A percentile compares a stretch with the other conserved stretches of the same genome.
Evolutionary conservation across 345 rosid genomes (phyloP).

Genomic region (Acer negundo): DNA sequence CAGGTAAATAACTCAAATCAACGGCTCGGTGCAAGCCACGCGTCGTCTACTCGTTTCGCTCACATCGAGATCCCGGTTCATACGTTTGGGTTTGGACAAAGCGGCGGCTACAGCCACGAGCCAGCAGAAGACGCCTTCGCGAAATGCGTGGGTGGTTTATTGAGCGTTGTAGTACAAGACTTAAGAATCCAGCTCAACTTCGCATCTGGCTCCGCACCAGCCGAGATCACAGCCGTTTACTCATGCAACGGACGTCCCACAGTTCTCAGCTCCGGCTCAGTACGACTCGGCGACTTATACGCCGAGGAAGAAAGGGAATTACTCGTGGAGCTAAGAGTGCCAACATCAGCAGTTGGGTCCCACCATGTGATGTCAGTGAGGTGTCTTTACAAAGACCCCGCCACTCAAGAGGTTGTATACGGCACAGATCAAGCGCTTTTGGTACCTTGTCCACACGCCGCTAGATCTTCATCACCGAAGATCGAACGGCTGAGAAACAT

Average conservation of each 20-base stretch:
- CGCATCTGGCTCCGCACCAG: conserved; percentile 59
- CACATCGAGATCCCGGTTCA: conserved; percentile 74
- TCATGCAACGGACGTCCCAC: conserved; percentile 50
- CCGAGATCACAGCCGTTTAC: conserved; percentile 77
- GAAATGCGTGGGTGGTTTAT: conserved; percentile 55
- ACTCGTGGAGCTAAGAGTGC: conserved; percentile 66
- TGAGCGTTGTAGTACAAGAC: conserved; percentile 74
- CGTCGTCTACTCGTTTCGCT: conserved; percentile 66
- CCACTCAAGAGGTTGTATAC: conserved; percentile 52
- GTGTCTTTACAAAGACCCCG: conserved; percentile 66
- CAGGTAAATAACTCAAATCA: conserved; percentile 23
- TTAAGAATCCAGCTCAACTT: conserved; percentile 67
- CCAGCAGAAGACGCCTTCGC: conserved; percentile 67
- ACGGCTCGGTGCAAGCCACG: conserved; percentile 32
- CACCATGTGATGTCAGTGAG: conserved; percentile 54
- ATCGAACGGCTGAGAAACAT: conserved; percentile 58
- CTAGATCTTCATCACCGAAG: conserved; percentile 46
- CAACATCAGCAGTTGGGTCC: conserved; percentile 33
- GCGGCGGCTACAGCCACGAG: conserved; percentile 52
- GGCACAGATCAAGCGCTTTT: conserved; percentile 48
- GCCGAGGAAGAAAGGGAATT: conserved; percentile 82
- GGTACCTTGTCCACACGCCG: conserved; percentile 48
- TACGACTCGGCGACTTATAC: conserved; percentile 72
- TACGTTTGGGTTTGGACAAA: conserved; percentile 49
- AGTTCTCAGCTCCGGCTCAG: conserved; percentile 51